These are phyloP conservation scores for Entamoeba moshkovskii DNA, from an alignment of 208 protist species.

Conservation along the genomic window DNA sequence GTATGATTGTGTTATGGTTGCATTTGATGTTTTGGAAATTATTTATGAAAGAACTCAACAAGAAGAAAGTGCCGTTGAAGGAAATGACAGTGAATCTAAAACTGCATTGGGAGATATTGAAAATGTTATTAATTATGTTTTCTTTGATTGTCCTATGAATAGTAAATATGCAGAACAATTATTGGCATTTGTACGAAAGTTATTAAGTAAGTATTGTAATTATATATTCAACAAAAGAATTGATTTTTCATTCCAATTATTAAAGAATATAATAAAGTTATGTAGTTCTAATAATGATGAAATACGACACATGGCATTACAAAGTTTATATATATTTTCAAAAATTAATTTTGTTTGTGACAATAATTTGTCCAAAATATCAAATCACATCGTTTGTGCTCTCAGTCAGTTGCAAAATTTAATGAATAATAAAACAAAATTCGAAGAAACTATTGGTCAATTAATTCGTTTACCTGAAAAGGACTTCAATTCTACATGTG, in stretches of 20 bases:
- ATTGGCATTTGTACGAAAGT: not conserved
- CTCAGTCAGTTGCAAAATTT: not conserved
- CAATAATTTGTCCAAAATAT: not conserved
- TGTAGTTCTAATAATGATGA: not conserved
- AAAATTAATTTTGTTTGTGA: not conserved
- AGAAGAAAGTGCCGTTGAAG: not conserved
- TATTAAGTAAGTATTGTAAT: not conserved
- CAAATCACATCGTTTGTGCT: not conserved
- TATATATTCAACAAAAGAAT: not conserved
- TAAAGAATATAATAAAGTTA: not conserved
- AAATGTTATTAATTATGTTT: not conserved
- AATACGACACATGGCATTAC: not conserved
- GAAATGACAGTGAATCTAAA: not conserved
- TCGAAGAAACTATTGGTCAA: not conserved
- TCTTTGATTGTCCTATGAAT: not conserved
- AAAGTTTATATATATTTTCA: not conserved
- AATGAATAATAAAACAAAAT: not conserved
- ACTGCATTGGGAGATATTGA: not conserved
- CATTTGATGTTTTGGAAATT: not conserved
- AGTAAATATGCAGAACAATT: not conserved
- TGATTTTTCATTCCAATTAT: not conserved
- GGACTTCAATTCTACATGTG: not conserved
- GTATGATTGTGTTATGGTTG: not conserved
- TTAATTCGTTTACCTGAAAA: not conserved
- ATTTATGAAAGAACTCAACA: not conserved